Base-by-base conservation (phyloP, 345 rosid genomes). In the Pseudoturritis turrita region DNA sequence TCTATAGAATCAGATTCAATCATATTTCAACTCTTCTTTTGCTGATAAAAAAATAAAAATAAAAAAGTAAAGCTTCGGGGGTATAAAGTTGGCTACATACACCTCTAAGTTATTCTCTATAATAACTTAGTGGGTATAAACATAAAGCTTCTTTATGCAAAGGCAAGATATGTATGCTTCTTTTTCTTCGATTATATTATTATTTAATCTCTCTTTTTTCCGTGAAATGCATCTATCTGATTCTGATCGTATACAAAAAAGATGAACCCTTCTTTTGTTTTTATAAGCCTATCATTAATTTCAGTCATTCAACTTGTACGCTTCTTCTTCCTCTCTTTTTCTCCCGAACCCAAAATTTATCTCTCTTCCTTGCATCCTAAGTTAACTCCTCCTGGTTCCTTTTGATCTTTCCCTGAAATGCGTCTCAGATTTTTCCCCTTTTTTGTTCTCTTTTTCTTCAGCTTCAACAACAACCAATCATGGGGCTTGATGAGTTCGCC, bases 121-220 rank as follows among this genome's bases (percentile, higher is more conserved):
- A 51, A 61, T 49, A 86, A 84, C 26, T 62, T 75, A 75, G 79
- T 75, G 89, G 87, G 92, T 84, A 79, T 84, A 78, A 79, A 76
- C 79, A 22, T 70, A 87, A 88, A 88, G 89, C 81, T 43, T 79
- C 90, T 92, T 89, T 86, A 82, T 76, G 83, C 74, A 75, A 75
- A 69, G 70, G 53, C 81, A 82, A 81, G 82, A 84, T 78, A 81
- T 70, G 82, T 79, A 75, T 69, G 71, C 55, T 65, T 68, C 68
- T 55, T 70, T 33, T 73, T 74, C 70, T 73, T 74, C 72, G 33
- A 10, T 74, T 18, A 50, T 26, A 36, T 45, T 28, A 58, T 53
- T 68, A 39, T 61, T 68, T 29, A 26, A 58, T 23, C 39, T 62
- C 46, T 36, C 67, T 71, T 74, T 67, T 46, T 45, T 23, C 68